Conservation (phyloP, 2,329 filamentous ascomycete genomes). For the Endocalyx cinctus region DNA sequence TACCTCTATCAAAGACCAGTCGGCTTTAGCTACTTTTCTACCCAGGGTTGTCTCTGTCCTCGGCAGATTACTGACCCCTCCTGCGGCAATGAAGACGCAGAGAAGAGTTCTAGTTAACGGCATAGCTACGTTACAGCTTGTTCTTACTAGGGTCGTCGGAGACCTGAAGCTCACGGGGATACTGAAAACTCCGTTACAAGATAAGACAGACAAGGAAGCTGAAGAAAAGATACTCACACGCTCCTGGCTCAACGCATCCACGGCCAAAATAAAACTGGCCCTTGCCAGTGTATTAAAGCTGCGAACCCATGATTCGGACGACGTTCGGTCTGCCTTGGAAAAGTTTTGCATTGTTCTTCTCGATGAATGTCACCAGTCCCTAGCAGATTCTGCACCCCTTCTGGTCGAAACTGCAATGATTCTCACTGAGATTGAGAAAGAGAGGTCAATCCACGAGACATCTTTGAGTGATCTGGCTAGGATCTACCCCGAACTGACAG, state of each 20-base stretch:
- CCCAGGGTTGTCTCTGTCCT: slow-evolving; percentile 83
- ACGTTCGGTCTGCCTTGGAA: slow-evolving; percentile 65
- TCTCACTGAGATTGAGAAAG: slow-evolving; percentile 50
- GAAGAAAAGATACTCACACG: slow-evolving; percentile 38
- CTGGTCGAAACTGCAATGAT: slow-evolving; percentile 79
- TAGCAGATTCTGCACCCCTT: slow-evolving; percentile 64
- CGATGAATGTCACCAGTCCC: slow-evolving; percentile 70
- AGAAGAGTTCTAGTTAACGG: slow-evolving; percentile 61
- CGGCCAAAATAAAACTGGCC: slow-evolving; percentile 76
- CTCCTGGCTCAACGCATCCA: slow-evolving; percentile 75
- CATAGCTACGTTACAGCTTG: slow-evolving; percentile 52
- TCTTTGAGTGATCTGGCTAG: slow-evolving; percentile 57
- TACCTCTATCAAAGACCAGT: slow-evolving; percentile 60
- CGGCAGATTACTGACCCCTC: slow-evolving; percentile 68
- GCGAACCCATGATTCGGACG: slow-evolving; percentile 62
- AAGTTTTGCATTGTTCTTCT: slow-evolving; percentile 69
- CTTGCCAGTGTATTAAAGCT: slow-evolving; percentile 73
- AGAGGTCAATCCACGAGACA: slow-evolving; percentile 37
- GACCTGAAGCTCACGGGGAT: slow-evolving; percentile 52
- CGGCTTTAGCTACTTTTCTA: slow-evolving; percentile 78
- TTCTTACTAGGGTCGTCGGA: slow-evolving; percentile 51
- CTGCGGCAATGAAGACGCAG: slow-evolving; percentile 48
- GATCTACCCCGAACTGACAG: slow-evolving; percentile 57
- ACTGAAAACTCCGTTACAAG: slow-evolving; percentile 30
- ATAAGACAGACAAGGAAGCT: slow-evolving; percentile 17